These are phyloP conservation scores for Cyberlindnera maclurae DNA, from an alignment of 805 yeast genomes.

Conservation along the genomic window DNA sequence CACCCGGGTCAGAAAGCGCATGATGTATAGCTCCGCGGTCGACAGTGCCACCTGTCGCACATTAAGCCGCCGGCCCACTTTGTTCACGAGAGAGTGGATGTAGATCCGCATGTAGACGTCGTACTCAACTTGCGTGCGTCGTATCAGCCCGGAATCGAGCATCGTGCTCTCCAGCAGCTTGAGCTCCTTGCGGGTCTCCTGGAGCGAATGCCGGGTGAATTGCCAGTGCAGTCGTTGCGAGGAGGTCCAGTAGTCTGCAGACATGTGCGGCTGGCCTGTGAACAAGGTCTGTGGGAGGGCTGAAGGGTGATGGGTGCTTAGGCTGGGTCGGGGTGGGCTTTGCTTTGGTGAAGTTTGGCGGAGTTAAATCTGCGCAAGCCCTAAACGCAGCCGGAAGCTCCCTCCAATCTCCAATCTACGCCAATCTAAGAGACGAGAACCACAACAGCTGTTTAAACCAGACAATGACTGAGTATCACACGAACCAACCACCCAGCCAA, in stretches of 20 bases:
- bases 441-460: no score
- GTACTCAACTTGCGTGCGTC: slow-evolving; percentile 32
- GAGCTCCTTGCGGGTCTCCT: slow-evolving; percentile 34
- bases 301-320: no score
- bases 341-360: no score
- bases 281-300: no score
- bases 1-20: slow-evolving; percentile 69
- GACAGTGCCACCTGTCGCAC: slow-evolving; percentile 80
- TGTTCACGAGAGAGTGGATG: slow-evolving; percentile 66
- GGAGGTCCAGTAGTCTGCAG: slow-evolving; percentile 85
- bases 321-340: no score
- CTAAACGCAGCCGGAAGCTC: no score
- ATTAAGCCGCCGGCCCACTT: slow-evolving; percentile 70
- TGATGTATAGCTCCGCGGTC: slow-evolving; percentile 79
- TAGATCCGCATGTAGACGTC: slow-evolving; percentile 63
- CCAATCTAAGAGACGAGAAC: no score
- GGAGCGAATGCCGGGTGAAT: slow-evolving; percentile 55
- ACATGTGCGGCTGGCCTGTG: slow-evolving; percentile 30
- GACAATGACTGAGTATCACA: no score
- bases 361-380: no score
- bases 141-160: slow-evolving; percentile 35
- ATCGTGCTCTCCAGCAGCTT: slow-evolving; percentile 31
- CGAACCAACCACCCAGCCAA: no score
- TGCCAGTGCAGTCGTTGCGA: slow-evolving; percentile 82
- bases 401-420: no score